These are phyloP conservation scores for Macrocybe sp. DNA, from an alignment of 1,284 basidiomycete species.

Conservation along the genomic window DNA sequence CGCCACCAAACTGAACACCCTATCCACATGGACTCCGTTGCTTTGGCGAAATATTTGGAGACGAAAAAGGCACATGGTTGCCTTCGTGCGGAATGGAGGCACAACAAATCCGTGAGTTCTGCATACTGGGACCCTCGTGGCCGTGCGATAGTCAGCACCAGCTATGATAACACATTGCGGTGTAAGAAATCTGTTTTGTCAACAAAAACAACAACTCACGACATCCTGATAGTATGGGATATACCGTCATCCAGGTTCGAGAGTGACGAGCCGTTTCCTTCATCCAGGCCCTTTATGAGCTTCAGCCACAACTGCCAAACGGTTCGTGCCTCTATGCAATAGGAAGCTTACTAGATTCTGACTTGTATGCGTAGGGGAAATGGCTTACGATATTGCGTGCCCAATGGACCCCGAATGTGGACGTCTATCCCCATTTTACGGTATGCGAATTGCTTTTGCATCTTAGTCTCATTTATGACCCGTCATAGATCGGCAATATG, in stretches of 20 bases:
- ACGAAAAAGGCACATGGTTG: conserved; percentile 47
- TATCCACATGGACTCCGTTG: conserved; percentile 31
- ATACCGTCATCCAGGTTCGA: conserved; percentile 44
- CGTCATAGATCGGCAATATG: conserved; percentile 65
- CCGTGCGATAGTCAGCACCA: conserved; percentile 70
- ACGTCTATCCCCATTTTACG: conserved; percentile 76
- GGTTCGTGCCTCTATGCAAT: conserved; percentile 30
- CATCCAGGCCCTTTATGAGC: conserved; percentile 55
- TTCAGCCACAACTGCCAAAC: conserved; percentile 75
- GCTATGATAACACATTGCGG: conserved; percentile 71
- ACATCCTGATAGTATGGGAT: conserved; percentile 59
- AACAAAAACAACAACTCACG: not conserved
- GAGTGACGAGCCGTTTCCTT: conserved; percentile 43
- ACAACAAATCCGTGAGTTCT: conserved; percentile 72
- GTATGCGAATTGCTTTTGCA: conserved; percentile 32
- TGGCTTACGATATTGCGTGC: conserved; percentile 75
- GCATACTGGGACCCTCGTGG: conserved; percentile 81
- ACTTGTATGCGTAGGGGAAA: conserved; percentile 47
- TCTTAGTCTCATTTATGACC: conserved; percentile 1
- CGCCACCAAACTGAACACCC: not conserved
- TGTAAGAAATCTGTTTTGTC: conserved; percentile 37
- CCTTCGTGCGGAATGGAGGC: conserved; percentile 58
- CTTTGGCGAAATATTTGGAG: conserved; percentile 41
- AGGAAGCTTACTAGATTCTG: not conserved
- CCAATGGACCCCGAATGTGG: conserved; percentile 70